Conservation (phyloP, 2,329 filamentous ascomycete species). For the Tolypocladium endophyticum region DNA sequence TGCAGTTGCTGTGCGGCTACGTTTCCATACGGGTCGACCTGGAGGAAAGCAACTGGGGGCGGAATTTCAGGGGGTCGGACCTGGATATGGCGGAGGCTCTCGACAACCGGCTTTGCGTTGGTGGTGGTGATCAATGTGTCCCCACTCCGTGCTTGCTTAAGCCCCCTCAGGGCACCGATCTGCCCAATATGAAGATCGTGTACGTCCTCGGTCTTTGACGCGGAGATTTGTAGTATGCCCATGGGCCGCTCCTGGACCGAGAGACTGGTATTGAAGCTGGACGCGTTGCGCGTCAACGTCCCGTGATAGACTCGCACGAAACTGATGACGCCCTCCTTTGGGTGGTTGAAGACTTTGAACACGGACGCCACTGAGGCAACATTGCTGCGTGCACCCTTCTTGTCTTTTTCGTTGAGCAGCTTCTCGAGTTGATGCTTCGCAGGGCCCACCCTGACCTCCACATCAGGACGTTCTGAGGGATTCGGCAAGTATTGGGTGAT, state of each 20-base stretch:
- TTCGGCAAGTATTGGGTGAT: conserved; percentile 80
- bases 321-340: conserved; percentile 75
- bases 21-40: conserved; percentile 70
- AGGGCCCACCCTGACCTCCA: conserved; percentile 63
- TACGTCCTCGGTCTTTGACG: conserved; percentile 76
- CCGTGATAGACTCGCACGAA: conserved; percentile 91
- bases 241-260: conserved; percentile 69
- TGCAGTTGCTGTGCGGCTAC: conserved; percentile 73
- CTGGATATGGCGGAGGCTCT: conserved; percentile 63
- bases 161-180: conserved; percentile 84
- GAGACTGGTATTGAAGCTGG: conserved; percentile 81
- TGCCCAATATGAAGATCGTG: conserved; percentile 72
- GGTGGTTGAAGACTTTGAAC: conserved; percentile 91
- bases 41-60: conserved; percentile 92
- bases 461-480: conserved; percentile 68
- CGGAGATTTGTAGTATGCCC: conserved; percentile 80
- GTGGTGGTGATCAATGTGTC: conserved; percentile 78
- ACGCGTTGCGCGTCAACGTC: conserved; percentile 58
- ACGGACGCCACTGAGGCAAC: conserved; percentile 51
- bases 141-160: conserved; percentile 86
- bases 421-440: conserved; percentile 25
- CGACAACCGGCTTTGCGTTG: conserved; percentile 50
- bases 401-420: conserved; percentile 27
- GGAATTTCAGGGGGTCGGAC: conserved; percentile 82
- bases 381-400: conserved; percentile 21